Base-by-base conservation (phyloP, 768 basidiomycete genomes). In the Boletus rubroflammeus region DNA sequence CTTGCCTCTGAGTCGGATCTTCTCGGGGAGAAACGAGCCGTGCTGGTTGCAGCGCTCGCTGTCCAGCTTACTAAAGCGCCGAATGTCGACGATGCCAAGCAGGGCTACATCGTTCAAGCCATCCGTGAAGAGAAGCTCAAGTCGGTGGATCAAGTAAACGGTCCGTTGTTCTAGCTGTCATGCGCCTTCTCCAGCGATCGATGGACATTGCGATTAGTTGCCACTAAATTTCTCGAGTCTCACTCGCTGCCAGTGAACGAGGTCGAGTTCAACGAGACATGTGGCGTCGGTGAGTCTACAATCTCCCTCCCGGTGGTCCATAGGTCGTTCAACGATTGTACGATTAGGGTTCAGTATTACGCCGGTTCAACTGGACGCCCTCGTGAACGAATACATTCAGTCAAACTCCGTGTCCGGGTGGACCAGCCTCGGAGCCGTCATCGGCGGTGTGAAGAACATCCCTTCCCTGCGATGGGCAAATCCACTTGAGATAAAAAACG, bases 101-200 rank as follows among this genome's bases (percentile, higher is more conserved):
- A 80, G 56, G 76, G 73, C 42, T 91, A 84, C 70, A 73, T 87
- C 17, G 76, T 91, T 35, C 68, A 74, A n/a, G 82, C 78, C 57
- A 85, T 98, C 62, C 67, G 84, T n/a, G 80, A 84, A 51, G 85
- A 81, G 21, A 81, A 81, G 58, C 70, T 98, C 54, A 90, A 86
- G 72, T 83, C 80, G 32, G 79, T 83, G 3, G 96, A 98, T 68
- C 95, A 98, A 76, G 83, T 97, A 25, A 76, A 81, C 50, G 95
- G 95, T 93, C 63, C 62, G 85, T 71, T 35, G 11, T 47, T 38
- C 26, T 31, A 38, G 41, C 19, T 45, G 32, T 32, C 31, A 19
- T 34, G 15, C 31, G 17, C 36, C 28, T 47, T 25, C 43, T 10
- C 41, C 31, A 42, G n/a, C 50, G 19, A 53, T 56, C 14, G 25